Evolutionary conservation across 495 filamentous ascomycete species (phyloP), one percentile per base, ranked within the genome.

Genomic region (Barbatosphaeria neglecta): DNA sequence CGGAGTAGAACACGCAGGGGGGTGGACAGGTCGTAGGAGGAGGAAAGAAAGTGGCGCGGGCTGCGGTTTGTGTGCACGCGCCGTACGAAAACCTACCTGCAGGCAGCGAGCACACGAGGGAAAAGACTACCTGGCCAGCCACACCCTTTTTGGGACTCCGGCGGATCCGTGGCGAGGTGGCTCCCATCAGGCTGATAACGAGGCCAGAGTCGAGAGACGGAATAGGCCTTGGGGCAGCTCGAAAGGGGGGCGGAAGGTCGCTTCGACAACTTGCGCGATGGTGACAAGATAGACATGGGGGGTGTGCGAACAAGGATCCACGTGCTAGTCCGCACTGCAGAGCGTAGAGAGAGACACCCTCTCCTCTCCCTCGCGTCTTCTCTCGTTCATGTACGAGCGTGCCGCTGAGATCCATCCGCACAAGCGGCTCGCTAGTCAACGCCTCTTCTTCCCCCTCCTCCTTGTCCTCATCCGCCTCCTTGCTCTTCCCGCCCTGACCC

Each of bases 171-270:
- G 20, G 15, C 39, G 39, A 24, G 20, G 39, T 22, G 15, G 23
- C 16, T 41, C 20, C 39, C 39, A 41, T 41, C 39, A 41, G 39
- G 22, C 39, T 41, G 39, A 41, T 41, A 24, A 41, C n/a, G 39
- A 23, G 39, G 20, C 16, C 9, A 2, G 13, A 41, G 39, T 41
- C 22, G 20, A 22, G 39, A 24, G 13, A n/a, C n/a, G n/a, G n/a
- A n/a, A n/a, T n/a, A n/a, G n/a, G n/a, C n/a, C n/a, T n/a, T n/a
- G n/a, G n/a, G n/a, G n/a, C n/a, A n/a, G n/a, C n/a, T n/a, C n/a
- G n/a, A n/a, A n/a, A 11, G 39, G 39, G 24, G 19, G n/a, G 37
- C 9, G n/a, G 37, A 19, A 7, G 37, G 37, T 3, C 2, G 37
- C 16, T 4, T 16, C n/a, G 22, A 41, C 5, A 22, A 41, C 20